These are phyloP conservation scores for Diaporthe sp. DNA, from an alignment of 2,329 filamentous ascomycete species.

Conservation along the genomic window DNA sequence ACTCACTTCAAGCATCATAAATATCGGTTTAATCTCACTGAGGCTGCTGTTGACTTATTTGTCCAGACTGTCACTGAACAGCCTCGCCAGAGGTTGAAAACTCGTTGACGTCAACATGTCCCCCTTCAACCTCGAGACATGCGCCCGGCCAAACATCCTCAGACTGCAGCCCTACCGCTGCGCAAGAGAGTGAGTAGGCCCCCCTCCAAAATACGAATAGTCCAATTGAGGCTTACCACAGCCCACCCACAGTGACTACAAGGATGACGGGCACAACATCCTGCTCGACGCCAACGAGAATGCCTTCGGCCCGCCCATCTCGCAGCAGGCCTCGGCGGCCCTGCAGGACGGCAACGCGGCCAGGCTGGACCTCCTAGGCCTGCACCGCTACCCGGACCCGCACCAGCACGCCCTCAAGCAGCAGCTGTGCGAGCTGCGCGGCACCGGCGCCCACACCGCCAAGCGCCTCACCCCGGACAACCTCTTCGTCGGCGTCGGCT, in stretches of 20 bases:
- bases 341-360: conserved; percentile 54
- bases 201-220: not conserved
- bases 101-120: conserved; percentile 59
- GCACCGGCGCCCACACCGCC: conserved; percentile 84
- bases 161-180: conserved; percentile 84
- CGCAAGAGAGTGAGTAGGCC: conserved; percentile 78
- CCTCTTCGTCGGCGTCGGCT: conserved; percentile 95
- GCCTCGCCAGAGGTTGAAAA: not conserved
- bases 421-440: conserved; percentile 87
- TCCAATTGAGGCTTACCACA: conserved; percentile 16
- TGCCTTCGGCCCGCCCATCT: conserved; percentile 87
- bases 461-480: conserved; percentile 83
- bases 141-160: conserved; percentile 83
- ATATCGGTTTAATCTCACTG: not conserved
- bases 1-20: not conserved
- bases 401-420: conserved; percentile 92
- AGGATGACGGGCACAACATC: conserved; percentile 96
- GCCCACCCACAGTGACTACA: conserved; percentile 82
- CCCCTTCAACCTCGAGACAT: conserved; percentile 80
- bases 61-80: not conserved
- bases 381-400: conserved; percentile 97
- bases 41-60: not conserved
- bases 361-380: conserved; percentile 80
- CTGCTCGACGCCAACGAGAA: conserved; percentile 99
- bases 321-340: conserved; percentile 61